Base-by-base conservation (phyloP, 2,329 filamentous ascomycete species). In the Emergomyces africanus region DNA sequence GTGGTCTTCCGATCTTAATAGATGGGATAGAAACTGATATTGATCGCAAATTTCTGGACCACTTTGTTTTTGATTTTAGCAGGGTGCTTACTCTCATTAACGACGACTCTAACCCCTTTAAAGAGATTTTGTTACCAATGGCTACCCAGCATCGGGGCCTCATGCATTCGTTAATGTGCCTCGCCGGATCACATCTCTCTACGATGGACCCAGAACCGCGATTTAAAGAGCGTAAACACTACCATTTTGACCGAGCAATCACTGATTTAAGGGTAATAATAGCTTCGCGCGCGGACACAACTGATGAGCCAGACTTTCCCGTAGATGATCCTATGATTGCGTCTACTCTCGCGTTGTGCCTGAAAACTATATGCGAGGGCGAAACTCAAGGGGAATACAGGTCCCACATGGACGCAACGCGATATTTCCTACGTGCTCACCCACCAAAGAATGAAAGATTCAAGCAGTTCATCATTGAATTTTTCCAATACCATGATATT, bases 161-260 rank as follows among this genome's bases (percentile, higher is more conserved):
- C 57, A 95, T 96, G 90, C 90, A 96, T 70, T 94, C 90, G 12
- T 83, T 96, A 55, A 80, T 96, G 57, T 90, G 88, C 50, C 79
- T 96, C 9, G 88, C 90, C 42, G 88, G 88, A 65, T 90, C 85
- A 61, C 90, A 95, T 66, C 71, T 84, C 57, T 78, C 78, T n/a
- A 77, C 77, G 9, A 70, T 78, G 15, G 77, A 77, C 60, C 77
- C 78, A 0, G 77, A 78, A 57, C 74, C 76, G 44, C 75, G 76
- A 37, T 76, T 81, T 64, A 76, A 77, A 59, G 76, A 81, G 59
- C 76, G 82, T 49, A 81, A 82, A 63, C 72, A 77, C 59, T 77
- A 81, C 63, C 79, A 84, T 60, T 79, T 82, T 63, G 75, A 74
- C 62, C 67, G 69, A 30, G 71, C 74, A 44, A 70, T 77, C 59